These are phyloP conservation scores for Pichia pseudocactophila DNA, from an alignment of 805 yeast genomes.

Conservation along the genomic window DNA sequence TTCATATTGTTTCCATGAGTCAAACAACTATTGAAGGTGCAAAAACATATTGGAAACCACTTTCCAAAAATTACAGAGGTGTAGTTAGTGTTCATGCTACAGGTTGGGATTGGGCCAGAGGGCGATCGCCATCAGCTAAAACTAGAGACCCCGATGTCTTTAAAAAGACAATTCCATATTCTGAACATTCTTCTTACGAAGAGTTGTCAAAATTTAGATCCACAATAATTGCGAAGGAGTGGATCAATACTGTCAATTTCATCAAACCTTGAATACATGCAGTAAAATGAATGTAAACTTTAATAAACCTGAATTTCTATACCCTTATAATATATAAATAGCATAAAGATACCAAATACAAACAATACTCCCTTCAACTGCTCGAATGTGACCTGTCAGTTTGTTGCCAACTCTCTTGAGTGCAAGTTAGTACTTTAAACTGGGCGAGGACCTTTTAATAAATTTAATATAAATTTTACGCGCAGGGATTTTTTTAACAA, in stretches of 20 bases:
- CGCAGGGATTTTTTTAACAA: background rate
- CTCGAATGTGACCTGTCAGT: too few relatives aligned
- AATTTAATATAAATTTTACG: too few relatives aligned
- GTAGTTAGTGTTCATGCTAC: background rate
- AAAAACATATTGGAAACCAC: slow-evolving; percentile 25
- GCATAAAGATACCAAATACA: too few relatives aligned
- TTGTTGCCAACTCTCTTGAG: too few relatives aligned
- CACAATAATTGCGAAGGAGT: slow-evolving; percentile 37
- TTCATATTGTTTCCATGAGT: background rate
- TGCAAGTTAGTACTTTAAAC: too few relatives aligned
- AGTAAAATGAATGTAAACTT: background rate
- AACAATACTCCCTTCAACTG: too few relatives aligned
- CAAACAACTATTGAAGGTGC: slow-evolving; percentile 59
- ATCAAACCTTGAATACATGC: slow-evolving; percentile 2
- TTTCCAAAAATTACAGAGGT: background rate
- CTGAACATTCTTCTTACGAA: slow-evolving; percentile 86
- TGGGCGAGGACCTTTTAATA: too few relatives aligned
- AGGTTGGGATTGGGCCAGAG: background rate
- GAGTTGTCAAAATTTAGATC: slow-evolving; percentile 65
- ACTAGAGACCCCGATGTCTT: slow-evolving; percentile 7
- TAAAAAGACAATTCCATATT: slow-evolving; percentile 50
- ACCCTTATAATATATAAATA: background rate
- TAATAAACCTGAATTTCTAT: background rate
- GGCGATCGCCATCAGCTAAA: background rate
- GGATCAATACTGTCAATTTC: slow-evolving; percentile 73